These are phyloP conservation scores for Fistulifera pelliculosa DNA, from an alignment of 108 stramenopile genomes.

Conservation along the genomic window DNA sequence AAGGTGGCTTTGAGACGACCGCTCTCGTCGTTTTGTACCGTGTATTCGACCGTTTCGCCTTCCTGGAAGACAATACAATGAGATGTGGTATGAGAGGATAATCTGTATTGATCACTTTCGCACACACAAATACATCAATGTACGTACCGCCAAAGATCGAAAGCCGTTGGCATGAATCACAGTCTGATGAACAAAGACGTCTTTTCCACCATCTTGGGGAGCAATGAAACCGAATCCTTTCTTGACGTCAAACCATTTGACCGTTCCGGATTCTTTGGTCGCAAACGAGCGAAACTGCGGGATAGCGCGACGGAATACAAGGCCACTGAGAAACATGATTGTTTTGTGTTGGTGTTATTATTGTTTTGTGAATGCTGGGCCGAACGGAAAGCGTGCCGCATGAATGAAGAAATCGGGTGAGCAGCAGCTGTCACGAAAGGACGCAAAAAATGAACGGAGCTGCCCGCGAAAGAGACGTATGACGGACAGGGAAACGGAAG, in stretches of 20 bases:
- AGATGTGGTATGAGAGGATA: not conserved
- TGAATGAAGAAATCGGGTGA: too few species aligned
- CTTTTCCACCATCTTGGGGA: slow-evolving; percentile 52
- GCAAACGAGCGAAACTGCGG: slow-evolving; percentile 1
- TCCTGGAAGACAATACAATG: slow-evolving; percentile 17
- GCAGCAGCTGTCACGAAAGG: too few species aligned
- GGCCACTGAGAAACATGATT: too few species aligned
- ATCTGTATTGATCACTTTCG: too few species aligned
- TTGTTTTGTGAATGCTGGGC: too few species aligned
- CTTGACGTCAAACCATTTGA: slow-evolving; percentile 77
- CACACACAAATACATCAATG: not conserved
- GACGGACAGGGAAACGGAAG: too few species aligned
- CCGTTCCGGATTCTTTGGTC: slow-evolving; percentile 30
- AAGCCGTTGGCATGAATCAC: slow-evolving; percentile 56
- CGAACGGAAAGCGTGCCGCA: too few species aligned
- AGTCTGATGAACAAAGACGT: slow-evolving; percentile 70
- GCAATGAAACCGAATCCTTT: slow-evolving; percentile 84
- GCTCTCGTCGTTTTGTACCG: slow-evolving; percentile 22
- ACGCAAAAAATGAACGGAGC: too few species aligned
- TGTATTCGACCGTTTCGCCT: slow-evolving; percentile 54
- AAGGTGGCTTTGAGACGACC: slow-evolving; percentile 59
- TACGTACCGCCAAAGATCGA: slow-evolving; percentile 49
- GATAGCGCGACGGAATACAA: too few species aligned
- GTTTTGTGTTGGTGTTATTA: too few species aligned
- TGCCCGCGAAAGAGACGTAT: too few species aligned